Evolutionary conservation across 768 basidiomycete species (phyloP).

Genomic region (Melanogaster broomeanus): DNA sequence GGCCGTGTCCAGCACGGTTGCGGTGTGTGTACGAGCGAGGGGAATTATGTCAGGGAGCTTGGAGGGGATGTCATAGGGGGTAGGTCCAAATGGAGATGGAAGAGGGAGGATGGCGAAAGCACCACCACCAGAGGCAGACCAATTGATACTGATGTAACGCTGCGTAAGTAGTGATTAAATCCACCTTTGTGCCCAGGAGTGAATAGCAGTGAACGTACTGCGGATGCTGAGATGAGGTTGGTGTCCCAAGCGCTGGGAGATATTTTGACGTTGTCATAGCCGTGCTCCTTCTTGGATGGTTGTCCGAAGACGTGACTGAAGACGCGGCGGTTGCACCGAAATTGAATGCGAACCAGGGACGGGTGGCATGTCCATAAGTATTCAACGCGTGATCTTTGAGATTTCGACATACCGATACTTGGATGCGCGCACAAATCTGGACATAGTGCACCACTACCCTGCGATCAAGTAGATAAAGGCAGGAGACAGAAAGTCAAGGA

Average conservation of each 20-base stretch:
- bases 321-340: background rate
- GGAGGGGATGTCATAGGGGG: slow-evolving; percentile 55
- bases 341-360: background rate
- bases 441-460: slow-evolving; percentile 48
- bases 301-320: slow-evolving; percentile 90
- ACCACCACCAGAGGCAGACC: slow-evolving; percentile 90
- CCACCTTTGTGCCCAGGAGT: background rate
- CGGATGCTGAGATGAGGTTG: slow-evolving; percentile 85
- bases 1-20: slow-evolving; percentile 89
- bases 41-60: slow-evolving; percentile 94
- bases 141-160: slow-evolving; percentile 91
- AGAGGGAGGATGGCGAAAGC: slow-evolving; percentile 94
- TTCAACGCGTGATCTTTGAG: slow-evolving; percentile 16
- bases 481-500: background rate
- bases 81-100: slow-evolving; percentile 64
- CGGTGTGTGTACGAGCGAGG: slow-evolving; percentile 84
- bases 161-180: slow-evolving; percentile 27
- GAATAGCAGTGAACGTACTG: slow-evolving; percentile 41
- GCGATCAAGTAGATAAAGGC: slow-evolving; percentile 2
- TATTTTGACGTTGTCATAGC: slow-evolving; percentile 81
- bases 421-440: slow-evolving; percentile 82
- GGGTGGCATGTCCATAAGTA: background rate
- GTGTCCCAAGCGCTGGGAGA: slow-evolving; percentile 96
- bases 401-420: slow-evolving; percentile 71
- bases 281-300: slow-evolving; percentile 79